Base-by-base conservation (phyloP, 805 yeast genomes). In the Brettanomyces custersianus region DNA sequence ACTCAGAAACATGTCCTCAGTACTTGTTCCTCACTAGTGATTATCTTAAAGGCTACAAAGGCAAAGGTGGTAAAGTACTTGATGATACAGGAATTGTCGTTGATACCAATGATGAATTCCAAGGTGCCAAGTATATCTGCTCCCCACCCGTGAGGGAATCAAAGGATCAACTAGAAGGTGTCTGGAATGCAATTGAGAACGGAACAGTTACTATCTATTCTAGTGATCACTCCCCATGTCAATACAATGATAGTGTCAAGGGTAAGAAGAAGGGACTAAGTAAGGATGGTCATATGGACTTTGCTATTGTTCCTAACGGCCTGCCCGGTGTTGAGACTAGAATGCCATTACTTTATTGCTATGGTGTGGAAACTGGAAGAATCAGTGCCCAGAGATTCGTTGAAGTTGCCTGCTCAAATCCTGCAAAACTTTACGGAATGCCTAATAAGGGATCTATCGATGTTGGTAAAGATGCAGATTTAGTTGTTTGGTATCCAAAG, bases 1-100 rank as follows among this genome's bases (percentile, higher is more conserved):
- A 52, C 43, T 70, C 72, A 5, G 73, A 68, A 43, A 68, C 74
- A 1, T 68, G 74, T 41, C 73, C 74, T 9, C 74, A 68, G 50
- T 68, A 68, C 40, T 47, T 68, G 20, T 62, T 66, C 37, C 44
- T 68, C 19, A 64, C 70, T 3, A 59, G 65, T 22, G 67, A 63
- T 26, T 52, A 50, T 17, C 43, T 64, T 36, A 55, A 56, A 36
- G 40, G 40, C 31, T 48, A 53, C 35, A 15, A 19, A 8, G 7
- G 15, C 13, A 11, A 28, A 8, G 15, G 20, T 28, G 22, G 13
- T 15, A 16, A 10, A 12, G 11, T 10, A 6, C 6, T 22, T 13
- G 22, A 17, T n/a, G 34, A 32, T 5, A 23, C 21, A 27, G 28
- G 32, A 3, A 36, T 36, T 21, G 28, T 20, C 2, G 46, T 48